A percentile compares a stretch with the other conserved stretches of the same genome.
Conservation (phyloP, 2,329 filamentous ascomycete genomes). For the Talaromyces sp. region DNA sequence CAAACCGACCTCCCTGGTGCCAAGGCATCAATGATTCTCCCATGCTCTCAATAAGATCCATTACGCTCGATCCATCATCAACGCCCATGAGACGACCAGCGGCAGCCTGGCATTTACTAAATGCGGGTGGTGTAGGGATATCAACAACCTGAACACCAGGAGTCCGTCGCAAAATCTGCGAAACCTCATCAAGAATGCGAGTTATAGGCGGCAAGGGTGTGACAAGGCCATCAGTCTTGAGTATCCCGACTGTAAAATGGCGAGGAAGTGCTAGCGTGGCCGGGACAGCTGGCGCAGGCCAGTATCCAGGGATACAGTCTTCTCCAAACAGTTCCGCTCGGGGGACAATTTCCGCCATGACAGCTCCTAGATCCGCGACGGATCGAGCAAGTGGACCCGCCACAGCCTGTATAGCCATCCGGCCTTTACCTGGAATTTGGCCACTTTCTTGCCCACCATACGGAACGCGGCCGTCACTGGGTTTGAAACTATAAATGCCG, state of each 20-base stretch:
- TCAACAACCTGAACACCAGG: conserved; percentile 61
- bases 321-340: conserved; percentile 57
- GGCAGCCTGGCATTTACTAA: conserved; percentile 59
- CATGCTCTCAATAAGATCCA: conserved; percentile 59
- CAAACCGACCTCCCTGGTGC: conserved; percentile 54
- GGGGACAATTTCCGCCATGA: conserved; percentile 56
- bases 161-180: conserved; percentile 32
- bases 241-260: conserved; percentile 45
- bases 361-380: conserved; percentile 45
- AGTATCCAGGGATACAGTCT: conserved; percentile 47
- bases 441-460: conserved; percentile 57
- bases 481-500: conserved; percentile 56
- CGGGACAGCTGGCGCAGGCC: conserved; percentile 29
- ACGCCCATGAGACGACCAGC: conserved; percentile 62
- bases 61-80: conserved; percentile 60
- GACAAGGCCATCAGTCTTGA: conserved; percentile 45
- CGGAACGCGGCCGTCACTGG: conserved; percentile 51
- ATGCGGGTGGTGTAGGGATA: conserved; percentile 55
- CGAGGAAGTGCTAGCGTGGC: conserved; percentile 23
- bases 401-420: conserved; percentile 54
- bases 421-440: conserved; percentile 49
- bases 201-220: conserved; percentile 44
- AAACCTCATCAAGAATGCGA: conserved; percentile 45
- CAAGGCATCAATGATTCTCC: conserved; percentile 63
- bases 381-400: conserved; percentile 47